Percentiles rank a stretch among this genome's conserved stretches.
These are phyloP conservation scores for Aristolochia fimbriata DNA, from an alignment of 164 flowering plant genomes.

Conservation along the genomic window DNA sequence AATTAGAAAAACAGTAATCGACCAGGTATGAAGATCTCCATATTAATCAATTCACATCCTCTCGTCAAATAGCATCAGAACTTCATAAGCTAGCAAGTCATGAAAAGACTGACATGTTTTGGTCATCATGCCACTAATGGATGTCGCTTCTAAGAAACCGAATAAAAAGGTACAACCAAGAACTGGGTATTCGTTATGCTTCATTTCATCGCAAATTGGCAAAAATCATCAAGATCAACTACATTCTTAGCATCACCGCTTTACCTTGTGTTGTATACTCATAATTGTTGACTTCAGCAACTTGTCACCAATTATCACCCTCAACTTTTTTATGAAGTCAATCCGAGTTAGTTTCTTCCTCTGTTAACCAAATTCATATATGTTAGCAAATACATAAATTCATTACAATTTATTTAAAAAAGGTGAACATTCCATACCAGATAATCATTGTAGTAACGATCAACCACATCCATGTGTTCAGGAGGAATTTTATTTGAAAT, in stretches of 20 bases:
- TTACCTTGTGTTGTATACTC: conserved; percentile 57
- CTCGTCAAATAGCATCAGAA: too few species aligned
- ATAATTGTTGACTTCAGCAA: conserved; percentile 59
- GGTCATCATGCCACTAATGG: too few species aligned
- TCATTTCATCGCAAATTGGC: too few species aligned
- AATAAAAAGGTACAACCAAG: too few species aligned
- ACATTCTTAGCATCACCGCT: neutral
- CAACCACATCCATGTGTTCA: conserved; percentile 27
- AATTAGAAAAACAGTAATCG: too few species aligned
- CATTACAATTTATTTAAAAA: neutral
- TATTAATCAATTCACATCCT: too few species aligned
- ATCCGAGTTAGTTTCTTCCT: conserved; percentile 42
- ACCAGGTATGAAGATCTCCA: too few species aligned
- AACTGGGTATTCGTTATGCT: too few species aligned
- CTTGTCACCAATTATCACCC: conserved; percentile 63
- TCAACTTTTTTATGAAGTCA: conserved; percentile 58
- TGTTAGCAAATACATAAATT: neutral
- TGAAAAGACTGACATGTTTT: too few species aligned
- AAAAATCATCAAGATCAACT: neutral
- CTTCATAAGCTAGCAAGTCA: too few species aligned
- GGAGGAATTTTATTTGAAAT: conserved; percentile 41
- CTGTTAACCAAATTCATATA: conserved; percentile 18
- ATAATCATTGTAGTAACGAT: neutral
- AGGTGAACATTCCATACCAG: neutral
- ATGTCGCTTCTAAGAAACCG: too few species aligned